Conservation (phyloP, 2,329 filamentous ascomycete species). For the Fusarium agapanthi region DNA sequence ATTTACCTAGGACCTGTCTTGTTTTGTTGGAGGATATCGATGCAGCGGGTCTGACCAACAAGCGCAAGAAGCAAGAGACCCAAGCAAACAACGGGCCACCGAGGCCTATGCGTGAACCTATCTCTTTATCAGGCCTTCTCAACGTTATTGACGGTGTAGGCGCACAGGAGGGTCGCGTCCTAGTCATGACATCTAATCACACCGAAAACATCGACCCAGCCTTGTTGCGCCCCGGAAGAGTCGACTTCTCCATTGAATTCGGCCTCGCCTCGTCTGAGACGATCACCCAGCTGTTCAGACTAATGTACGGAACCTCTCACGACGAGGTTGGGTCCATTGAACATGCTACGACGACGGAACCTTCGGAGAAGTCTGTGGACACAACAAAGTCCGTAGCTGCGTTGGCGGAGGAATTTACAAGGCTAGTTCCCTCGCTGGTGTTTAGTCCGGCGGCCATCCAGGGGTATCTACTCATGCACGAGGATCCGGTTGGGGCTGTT, state of each 20-base stretch:
- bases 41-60: conserved; percentile 9
- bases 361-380: neutral
- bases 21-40: conserved; percentile 30
- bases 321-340: neutral
- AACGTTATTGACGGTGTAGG: conserved; percentile 76
- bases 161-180: conserved; percentile 70
- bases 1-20: conserved; percentile 8
- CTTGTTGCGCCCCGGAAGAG: conserved; percentile 7
- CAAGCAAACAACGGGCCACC: neutral
- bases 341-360: neutral
- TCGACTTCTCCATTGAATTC: conserved; percentile 20
- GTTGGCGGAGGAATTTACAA: conserved; percentile 12
- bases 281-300: neutral
- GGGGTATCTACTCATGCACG: conserved; percentile 25
- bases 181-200: conserved; percentile 77
- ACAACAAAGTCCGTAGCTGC: neutral
- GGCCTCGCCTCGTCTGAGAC: conserved; percentile 14
- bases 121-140: conserved; percentile 66
- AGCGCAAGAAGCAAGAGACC: neutral
- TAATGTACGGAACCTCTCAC: conserved; percentile 8
- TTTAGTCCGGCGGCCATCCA: conserved; percentile 33
- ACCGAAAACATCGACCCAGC: conserved; percentile 22
- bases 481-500: conserved; percentile 15
- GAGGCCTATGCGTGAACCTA: conserved; percentile 3
- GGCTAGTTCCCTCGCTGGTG: conserved; percentile 6